Percentiles rank a stretch among this genome's conserved stretches.
These are phyloP conservation scores for Spencermartinsiella europaea DNA, from an alignment of 805 yeast genomes.

Conservation along the genomic window DNA sequence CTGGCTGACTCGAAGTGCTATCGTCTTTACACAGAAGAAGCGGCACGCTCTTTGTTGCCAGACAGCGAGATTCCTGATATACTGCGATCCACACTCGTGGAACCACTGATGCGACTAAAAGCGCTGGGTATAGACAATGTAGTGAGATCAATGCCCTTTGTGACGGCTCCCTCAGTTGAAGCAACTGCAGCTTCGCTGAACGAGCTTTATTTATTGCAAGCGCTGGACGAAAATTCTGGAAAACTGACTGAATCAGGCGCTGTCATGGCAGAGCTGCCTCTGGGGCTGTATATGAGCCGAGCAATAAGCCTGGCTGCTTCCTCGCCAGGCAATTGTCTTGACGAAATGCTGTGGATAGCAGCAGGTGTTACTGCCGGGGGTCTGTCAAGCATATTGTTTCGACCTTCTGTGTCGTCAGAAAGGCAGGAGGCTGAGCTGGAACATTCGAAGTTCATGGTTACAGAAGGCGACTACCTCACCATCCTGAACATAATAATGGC, in stretches of 20 bases:
- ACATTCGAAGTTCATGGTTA: conserved; percentile 59
- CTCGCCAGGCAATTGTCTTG: conserved; percentile 58
- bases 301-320: conserved; percentile 51
- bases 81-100: conserved; percentile 37
- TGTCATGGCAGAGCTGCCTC: conserved; percentile 64
- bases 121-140: conserved; percentile 59
- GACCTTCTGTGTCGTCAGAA: neutral
- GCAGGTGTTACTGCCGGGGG: conserved; percentile 74
- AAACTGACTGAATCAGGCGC: conserved; percentile 55
- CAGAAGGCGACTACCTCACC: conserved; percentile 79
- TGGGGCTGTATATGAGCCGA: conserved; percentile 67
- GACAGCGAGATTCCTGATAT: neutral
- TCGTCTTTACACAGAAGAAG: conserved; percentile 26
- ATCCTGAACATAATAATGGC: conserved; percentile 49
- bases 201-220: conserved; percentile 71
- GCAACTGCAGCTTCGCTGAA: conserved; percentile 63
- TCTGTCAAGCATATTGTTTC: conserved; percentile 39
- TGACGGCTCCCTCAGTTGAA: conserved; percentile 71
- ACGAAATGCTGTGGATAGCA: conserved; percentile 64
- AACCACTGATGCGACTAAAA: conserved; percentile 61
- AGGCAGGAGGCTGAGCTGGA: conserved; percentile 42
- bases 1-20: conserved; percentile 41
- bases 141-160: conserved; percentile 53
- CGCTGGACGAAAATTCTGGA: conserved; percentile 67
- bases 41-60: conserved; percentile 54